Conservation (phyloP, 352 stramenopile species). For the Globisporangium heterothallicum region DNA sequence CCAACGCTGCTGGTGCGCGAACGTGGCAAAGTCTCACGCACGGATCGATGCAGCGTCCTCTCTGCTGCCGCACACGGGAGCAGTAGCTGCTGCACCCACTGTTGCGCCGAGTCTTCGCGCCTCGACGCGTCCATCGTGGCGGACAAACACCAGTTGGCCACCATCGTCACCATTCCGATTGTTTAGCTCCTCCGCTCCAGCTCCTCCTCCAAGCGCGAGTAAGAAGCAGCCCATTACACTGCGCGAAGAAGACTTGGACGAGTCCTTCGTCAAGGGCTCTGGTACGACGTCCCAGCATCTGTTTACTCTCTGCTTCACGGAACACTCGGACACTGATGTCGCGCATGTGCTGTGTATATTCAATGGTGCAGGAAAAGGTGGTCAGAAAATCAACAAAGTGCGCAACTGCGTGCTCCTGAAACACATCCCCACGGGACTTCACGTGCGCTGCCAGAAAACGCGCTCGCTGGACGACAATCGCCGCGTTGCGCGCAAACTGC, state of each 20-base stretch:
- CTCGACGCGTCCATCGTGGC: too few relatives aligned
- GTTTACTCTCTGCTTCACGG: not conserved
- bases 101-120: too few relatives aligned
- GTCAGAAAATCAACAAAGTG: slow-evolving; percentile 92
- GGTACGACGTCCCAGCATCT: slow-evolving; percentile 19
- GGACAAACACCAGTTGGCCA: too few relatives aligned
- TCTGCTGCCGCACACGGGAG: too few relatives aligned
- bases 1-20: too few relatives aligned
- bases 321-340: too few relatives aligned
- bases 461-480: slow-evolving; percentile 76
- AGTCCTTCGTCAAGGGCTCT: slow-evolving; percentile 85
- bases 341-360: not conserved
- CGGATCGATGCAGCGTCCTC: too few relatives aligned
- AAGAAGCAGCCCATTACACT: slow-evolving; percentile 27
- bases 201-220: not conserved
- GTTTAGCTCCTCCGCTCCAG: not conserved
- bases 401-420: slow-evolving; percentile 86
- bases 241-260: slow-evolving; percentile 60
- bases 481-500: slow-evolving; percentile 59
- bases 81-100: too few relatives aligned
- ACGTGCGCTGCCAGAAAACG: slow-evolving; percentile 77
- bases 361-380: slow-evolving; percentile 51
- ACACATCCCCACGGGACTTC: slow-evolving; percentile 70
- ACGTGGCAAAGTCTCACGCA: too few relatives aligned
- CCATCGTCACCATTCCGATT: too few relatives aligned